A percentile compares a stretch with the other conserved stretches of the same genome.
Evolutionary conservation across 768 basidiomycete species (phyloP).

Genomic region (Panaeolus papilionaceus): DNA sequence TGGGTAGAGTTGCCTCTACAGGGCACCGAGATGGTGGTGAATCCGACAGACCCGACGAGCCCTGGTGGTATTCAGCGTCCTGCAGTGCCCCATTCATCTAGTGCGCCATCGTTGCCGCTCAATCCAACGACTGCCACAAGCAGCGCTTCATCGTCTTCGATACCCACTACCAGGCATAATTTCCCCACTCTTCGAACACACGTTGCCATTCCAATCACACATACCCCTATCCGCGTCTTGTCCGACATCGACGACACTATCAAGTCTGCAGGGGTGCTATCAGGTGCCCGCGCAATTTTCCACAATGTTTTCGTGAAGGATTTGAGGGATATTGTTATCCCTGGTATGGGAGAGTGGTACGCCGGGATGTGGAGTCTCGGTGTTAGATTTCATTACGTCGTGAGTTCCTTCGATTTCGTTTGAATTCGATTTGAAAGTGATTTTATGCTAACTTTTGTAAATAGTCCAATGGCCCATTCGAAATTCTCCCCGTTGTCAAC

Average conservation of each 20-base stretch:
- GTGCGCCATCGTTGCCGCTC: constrained; percentile 17
- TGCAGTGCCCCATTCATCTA: neutral
- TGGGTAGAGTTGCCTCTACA: neutral
- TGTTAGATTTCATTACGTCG: constrained; percentile 88
- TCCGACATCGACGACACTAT: constrained; percentile 97
- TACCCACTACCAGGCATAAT: constrained; percentile 5
- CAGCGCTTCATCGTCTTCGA: constrained; percentile 17
- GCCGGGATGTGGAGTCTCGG: constrained; percentile 69
- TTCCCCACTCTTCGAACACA: constrained; percentile 32
- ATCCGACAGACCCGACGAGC: neutral
- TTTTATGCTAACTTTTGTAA: neutral
- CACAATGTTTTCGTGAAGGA: constrained; percentile 93
- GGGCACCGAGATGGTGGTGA: neutral
- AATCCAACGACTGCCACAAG: constrained; percentile 18
- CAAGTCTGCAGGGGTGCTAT: constrained; percentile 78
- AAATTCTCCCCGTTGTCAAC: constrained; percentile 78
- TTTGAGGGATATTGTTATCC: constrained; percentile 76
- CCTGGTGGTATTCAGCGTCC: neutral
- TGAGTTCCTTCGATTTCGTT: constrained; percentile 43
- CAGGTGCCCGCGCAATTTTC: constrained; percentile 84
- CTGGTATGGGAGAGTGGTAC: constrained; percentile 87
- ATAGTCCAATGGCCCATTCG: constrained; percentile 89
- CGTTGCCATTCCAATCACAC: constrained; percentile 56
- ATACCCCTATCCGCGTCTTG: constrained; percentile 76
- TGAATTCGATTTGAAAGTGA: neutral